Percentiles rank a stretch among this genome's conserved stretches.
phyloP scores from a whole-genome alignment of 345 rosid species.

The Mangifera indica region DNA sequence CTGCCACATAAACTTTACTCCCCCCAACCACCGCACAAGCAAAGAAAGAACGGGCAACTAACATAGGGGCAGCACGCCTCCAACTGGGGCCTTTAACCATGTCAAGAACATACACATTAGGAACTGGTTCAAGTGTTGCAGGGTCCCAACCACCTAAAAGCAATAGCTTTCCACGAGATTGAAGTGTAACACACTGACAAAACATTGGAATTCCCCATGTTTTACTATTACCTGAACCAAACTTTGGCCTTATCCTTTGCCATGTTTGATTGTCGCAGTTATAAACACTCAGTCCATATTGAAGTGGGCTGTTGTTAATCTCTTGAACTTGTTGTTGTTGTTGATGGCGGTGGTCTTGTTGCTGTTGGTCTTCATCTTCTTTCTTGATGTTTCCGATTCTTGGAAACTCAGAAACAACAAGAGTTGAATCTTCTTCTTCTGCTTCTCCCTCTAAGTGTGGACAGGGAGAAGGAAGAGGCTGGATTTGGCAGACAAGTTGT shows the following conservation, averaged over 20 bases:
- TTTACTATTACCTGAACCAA: not conserved
- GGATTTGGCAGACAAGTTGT: slow-evolving; percentile 50
- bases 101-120: slow-evolving; percentile 41
- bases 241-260: slow-evolving; percentile 35
- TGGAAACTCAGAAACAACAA: not conserved
- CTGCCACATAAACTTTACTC: slow-evolving; percentile 46
- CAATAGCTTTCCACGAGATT: slow-evolving; percentile 32
- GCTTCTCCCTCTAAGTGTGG: not conserved
- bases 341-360: slow-evolving; percentile 13
- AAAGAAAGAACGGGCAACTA: slow-evolving; percentile 49
- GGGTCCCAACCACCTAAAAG: slow-evolving; percentile 69
- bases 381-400: slow-evolving; percentile 7
- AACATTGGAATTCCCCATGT: slow-evolving; percentile 42
- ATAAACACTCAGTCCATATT: slow-evolving; percentile 42
- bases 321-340: slow-evolving; percentile 3
- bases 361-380: slow-evolving; percentile 15
- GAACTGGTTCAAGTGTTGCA: slow-evolving; percentile 38
- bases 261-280: slow-evolving; percentile 29
- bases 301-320: slow-evolving; percentile 25
- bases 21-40: slow-evolving; percentile 43
- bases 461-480: slow-evolving; percentile 29
- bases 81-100: slow-evolving; percentile 34
- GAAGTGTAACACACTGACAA: slow-evolving; percentile 50
- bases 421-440: not conserved
- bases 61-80: slow-evolving; percentile 48